phyloP scores from a whole-genome alignment of 768 basidiomycete genomes.

The Boletus coccyginus region DNA sequence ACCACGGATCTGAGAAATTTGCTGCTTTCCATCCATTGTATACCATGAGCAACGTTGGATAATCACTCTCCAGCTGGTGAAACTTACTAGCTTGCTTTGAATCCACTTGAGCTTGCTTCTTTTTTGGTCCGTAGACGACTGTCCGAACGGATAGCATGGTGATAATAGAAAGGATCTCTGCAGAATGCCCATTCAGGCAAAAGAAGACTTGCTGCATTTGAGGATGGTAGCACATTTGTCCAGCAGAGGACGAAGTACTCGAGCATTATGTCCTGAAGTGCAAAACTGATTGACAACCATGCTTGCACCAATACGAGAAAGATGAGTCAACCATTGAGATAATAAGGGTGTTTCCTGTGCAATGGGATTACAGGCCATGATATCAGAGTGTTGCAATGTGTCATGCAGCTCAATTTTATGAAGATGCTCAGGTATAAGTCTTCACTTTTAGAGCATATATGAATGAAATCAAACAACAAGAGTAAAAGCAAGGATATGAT shows the following conservation, averaged over 20 bases:
- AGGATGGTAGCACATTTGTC: conserved; percentile 21
- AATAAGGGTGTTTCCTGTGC: conserved; percentile 69
- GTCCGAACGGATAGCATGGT: conserved; percentile 97
- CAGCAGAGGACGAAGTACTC: conserved; percentile 57
- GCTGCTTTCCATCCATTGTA: conserved; percentile 99
- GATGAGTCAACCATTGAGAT: conserved; percentile 66
- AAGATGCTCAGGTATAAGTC: conserved; percentile 53
- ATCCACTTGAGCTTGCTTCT: conserved; percentile 98
- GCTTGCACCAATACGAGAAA: conserved; percentile 57
- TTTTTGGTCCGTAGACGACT: conserved; percentile 98
- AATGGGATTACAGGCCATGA: background rate
- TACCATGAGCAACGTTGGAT: conserved; percentile 86
- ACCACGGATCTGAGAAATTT: conserved; percentile 98
- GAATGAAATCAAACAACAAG: conserved; percentile 42
- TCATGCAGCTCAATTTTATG: conserved; percentile 60
- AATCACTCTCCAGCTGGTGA: conserved; percentile 98
- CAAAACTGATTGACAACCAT: conserved; percentile 44
- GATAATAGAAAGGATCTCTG: conserved; percentile 95
- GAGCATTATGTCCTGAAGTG: conserved; percentile 56
- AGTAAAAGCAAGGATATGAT: conserved; percentile 44
- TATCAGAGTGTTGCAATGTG: no score
- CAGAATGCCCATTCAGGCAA: conserved; percentile 69
- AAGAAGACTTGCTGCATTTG: conserved; percentile 18
- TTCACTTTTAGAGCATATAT: conserved; percentile 24
- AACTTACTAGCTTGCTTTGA: conserved; percentile 99